Conservation (phyloP, 2,329 filamentous ascomycete species). For the Curvularia sp. region DNA sequence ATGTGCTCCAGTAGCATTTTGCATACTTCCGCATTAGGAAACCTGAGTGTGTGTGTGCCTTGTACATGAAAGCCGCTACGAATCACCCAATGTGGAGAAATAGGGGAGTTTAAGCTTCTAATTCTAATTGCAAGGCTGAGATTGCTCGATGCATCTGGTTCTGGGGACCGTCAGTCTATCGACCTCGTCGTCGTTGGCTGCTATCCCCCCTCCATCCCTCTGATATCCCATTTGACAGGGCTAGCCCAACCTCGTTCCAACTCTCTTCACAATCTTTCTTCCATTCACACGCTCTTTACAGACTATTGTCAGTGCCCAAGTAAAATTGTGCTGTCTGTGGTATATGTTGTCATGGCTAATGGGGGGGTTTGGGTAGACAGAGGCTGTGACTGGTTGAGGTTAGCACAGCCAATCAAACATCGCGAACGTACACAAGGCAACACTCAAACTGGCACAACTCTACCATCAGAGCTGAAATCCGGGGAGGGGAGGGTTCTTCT, state of each 20-base stretch:
- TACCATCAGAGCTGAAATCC: too few relatives aligned
- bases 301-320: not conserved
- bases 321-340: too few relatives aligned
- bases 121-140: not conserved
- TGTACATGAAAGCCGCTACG: constrained; percentile 1
- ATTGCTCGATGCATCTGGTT: constrained; percentile 14
- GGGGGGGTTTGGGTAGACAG: too few relatives aligned
- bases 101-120: not conserved
- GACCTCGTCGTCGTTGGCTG: constrained; percentile 8
- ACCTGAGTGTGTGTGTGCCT: constrained; percentile 2
- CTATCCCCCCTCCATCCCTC: too few relatives aligned
- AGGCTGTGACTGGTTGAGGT: too few relatives aligned
- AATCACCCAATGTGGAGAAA: not conserved
- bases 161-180: not conserved
- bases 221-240: not conserved
- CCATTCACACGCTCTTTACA: not conserved
- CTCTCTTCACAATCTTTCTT: not conserved
- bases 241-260: not conserved
- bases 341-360: not conserved
- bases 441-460: too few relatives aligned
- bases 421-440: too few relatives aligned
- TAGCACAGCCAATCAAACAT: too few relatives aligned
- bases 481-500: too few relatives aligned
- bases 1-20: constrained; percentile 4
- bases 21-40: constrained; percentile 17